Evolutionary conservation across 371 early-diverging fungal genomes (phyloP).

Genomic region (Zychaea mexicana): DNA sequence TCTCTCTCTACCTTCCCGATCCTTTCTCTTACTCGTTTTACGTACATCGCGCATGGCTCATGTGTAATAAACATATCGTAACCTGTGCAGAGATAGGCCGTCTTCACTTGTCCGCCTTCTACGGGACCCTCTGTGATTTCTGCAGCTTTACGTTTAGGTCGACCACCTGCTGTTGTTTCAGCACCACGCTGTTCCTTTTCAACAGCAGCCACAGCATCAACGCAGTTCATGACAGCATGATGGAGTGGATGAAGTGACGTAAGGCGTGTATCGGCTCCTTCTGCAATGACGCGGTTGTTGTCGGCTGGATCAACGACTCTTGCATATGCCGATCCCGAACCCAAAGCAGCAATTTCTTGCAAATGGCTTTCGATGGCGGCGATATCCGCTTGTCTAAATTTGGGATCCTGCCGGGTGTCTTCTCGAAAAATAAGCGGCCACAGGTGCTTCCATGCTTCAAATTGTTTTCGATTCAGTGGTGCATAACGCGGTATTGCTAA

Average conservation of each 20-base stretch:
- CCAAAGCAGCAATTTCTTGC: slow-evolving; percentile 12
- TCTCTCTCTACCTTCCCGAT: no score
- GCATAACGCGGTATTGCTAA: slow-evolving; percentile 46
- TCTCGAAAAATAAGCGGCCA: slow-evolving; percentile 68
- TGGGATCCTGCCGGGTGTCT: slow-evolving; percentile 55
- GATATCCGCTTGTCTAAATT: slow-evolving; percentile 44
- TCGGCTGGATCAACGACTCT: slow-evolving; percentile 55
- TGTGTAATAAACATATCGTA: slow-evolving; percentile 64
- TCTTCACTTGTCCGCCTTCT: slow-evolving; percentile 8
- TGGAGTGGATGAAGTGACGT: slow-evolving; percentile 51
- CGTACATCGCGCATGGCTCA: slow-evolving; percentile 73
- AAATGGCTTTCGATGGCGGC: slow-evolving; percentile 37
- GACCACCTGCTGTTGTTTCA: slow-evolving; percentile 16
- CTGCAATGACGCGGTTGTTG: slow-evolving; percentile 40
- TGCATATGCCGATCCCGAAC: slow-evolving; percentile 15
- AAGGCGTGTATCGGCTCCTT: slow-evolving; percentile 48
- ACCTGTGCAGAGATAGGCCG: slow-evolving; percentile 62
- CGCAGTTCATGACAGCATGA: slow-evolving; percentile 68
- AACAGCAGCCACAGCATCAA: slow-evolving; percentile 46
- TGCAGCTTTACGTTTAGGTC: slow-evolving; percentile 28
- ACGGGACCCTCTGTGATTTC: slow-evolving; percentile 12
- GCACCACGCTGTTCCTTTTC: slow-evolving; percentile 15
- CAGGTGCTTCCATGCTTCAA: slow-evolving; percentile 56
- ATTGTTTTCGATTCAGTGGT: slow-evolving; percentile 58
- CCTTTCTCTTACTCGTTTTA: background rate